Evolutionary conservation across 768 basidiomycete species (phyloP).

Genomic region (Mycena polygramma): DNA sequence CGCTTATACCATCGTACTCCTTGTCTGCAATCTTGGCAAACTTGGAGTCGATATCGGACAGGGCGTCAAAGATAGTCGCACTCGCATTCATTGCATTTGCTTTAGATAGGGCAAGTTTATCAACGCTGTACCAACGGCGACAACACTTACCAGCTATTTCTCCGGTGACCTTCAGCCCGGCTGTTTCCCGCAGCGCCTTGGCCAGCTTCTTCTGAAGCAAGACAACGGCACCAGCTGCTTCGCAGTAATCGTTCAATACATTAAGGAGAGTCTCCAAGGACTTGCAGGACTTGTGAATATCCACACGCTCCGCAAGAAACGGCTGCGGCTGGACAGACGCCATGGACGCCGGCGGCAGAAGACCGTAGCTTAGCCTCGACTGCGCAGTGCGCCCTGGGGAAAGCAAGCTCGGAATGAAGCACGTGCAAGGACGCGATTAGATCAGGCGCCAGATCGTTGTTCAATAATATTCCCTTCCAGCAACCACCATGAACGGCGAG

Average conservation of each 20-base stretch:
- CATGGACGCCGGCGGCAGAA: slow-evolving; percentile 38
- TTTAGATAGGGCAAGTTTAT: slow-evolving; percentile 44
- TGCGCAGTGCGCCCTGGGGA: background rate
- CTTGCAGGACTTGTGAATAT: slow-evolving; percentile 87
- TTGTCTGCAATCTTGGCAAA: slow-evolving; percentile 82
- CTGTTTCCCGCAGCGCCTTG: slow-evolving; percentile 77
- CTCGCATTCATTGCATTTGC: slow-evolving; percentile 77
- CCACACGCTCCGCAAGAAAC: slow-evolving; percentile 69
- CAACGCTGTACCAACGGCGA: background rate
- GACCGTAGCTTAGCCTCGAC: background rate
- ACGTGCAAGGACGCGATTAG: background rate
- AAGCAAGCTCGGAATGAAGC: too few species aligned
- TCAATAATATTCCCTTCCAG: background rate
- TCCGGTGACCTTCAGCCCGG: slow-evolving; percentile 68
- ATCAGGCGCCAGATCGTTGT: too few species aligned
- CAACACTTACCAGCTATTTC: slow-evolving; percentile 70
- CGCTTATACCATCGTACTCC: slow-evolving; percentile 74
- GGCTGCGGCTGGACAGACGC: slow-evolving; percentile 36
- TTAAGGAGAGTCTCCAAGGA: slow-evolving; percentile 76
- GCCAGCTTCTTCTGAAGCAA: slow-evolving; percentile 81
- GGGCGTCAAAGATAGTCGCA: slow-evolving; percentile 75
- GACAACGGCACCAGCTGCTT: slow-evolving; percentile 73
- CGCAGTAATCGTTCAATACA: slow-evolving; percentile 80
- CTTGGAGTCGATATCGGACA: slow-evolving; percentile 79
- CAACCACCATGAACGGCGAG: slow-evolving; percentile 27